These are phyloP conservation scores for Fraxinus quadrangulata DNA, from an alignment of 257 asterid genomes.

Conservation along the genomic window DNA sequence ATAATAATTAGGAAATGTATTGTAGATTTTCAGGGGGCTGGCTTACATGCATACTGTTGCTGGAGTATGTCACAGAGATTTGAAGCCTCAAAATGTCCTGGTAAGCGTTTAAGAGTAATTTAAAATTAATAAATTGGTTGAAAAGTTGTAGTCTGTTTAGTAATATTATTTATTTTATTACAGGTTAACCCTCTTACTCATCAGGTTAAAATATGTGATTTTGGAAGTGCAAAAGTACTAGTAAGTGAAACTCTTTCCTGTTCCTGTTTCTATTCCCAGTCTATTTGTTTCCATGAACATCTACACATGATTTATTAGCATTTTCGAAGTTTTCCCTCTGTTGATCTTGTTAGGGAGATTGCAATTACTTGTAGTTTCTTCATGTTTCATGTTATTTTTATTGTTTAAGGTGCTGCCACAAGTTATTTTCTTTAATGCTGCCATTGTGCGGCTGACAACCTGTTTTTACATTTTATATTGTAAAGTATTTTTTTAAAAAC, in stretches of 20 bases:
- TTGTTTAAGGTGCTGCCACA: background rate
- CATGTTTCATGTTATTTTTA: background rate
- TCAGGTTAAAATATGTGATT: slow-evolving; percentile 91
- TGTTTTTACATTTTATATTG: background rate
- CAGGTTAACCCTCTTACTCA: slow-evolving; percentile 87
- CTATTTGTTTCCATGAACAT: background rate
- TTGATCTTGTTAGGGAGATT: background rate
- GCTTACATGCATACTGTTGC: slow-evolving; percentile 96
- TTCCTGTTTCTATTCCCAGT: background rate
- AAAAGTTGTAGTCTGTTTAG: slow-evolving; percentile 9
- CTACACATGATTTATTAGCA: background rate
- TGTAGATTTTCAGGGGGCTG: slow-evolving; percentile 89
- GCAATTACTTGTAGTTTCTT: background rate
- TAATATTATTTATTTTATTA: slow-evolving; percentile 22
- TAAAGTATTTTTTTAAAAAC: background rate
- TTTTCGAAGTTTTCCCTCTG: background rate
- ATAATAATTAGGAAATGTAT: slow-evolving; percentile 20
- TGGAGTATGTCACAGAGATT: slow-evolving; percentile 91
- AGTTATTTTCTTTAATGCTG: background rate
- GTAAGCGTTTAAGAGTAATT: slow-evolving; percentile 36
- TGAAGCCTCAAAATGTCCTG: slow-evolving; percentile 96
- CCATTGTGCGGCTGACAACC: background rate
- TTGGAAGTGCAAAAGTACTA: slow-evolving; percentile 94
- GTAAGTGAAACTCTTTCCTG: slow-evolving; percentile 49
- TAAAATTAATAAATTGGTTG: background rate